Evolutionary conservation across 768 basidiomycete species (phyloP), one percentile per base, ranked within the genome.

Genomic region (Neoboletus subvelutipes): DNA sequence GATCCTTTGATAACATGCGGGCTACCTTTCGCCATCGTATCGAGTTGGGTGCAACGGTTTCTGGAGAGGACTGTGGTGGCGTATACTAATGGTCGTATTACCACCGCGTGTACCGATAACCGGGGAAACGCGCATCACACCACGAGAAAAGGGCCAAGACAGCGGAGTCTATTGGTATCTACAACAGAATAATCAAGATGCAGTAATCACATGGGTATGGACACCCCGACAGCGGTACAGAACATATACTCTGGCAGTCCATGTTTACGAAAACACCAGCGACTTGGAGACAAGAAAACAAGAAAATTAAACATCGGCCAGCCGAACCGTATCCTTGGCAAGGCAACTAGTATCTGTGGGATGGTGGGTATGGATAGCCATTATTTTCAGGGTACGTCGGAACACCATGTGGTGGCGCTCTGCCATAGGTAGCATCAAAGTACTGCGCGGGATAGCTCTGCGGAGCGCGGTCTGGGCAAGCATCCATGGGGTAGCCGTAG

Each of bases 21-120:
- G 48, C 31, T 59, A 24, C 36, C 56, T 37, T 65, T 65, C 10
- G 60, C 29, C 67, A 67, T 70, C 33, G 34, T 54, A 40, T 47
- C 40, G 11, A 58, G 50, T 24, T 41, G 22, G 22, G 29, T n/a
- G 40, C 43, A 50, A 31, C 28, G 15, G 39, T 29, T 45, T 60
- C n/a, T 36, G 46, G 24, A 45, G 33, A 18, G 31, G 45, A 36
- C 28, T 28, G n/a, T 31, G 26, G 39, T 24, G 36, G 47, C 17
- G 33, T 11, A n/a, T 31, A n/a, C n/a, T n/a, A 7, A 20, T 24
- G 29, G 51, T 15, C 10, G 29, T n/a, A 15, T 20, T 33, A 33
- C 29, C 13, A 10, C 40, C 39, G 15, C 15, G 24, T 34, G 18
- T 15, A 24, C 4, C 11, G 29, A 31, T 46, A 42, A 46, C 46